These are phyloP conservation scores for Coprinopsis sp. DNA, from an alignment of 768 basidiomycete species.

Conservation along the genomic window DNA sequence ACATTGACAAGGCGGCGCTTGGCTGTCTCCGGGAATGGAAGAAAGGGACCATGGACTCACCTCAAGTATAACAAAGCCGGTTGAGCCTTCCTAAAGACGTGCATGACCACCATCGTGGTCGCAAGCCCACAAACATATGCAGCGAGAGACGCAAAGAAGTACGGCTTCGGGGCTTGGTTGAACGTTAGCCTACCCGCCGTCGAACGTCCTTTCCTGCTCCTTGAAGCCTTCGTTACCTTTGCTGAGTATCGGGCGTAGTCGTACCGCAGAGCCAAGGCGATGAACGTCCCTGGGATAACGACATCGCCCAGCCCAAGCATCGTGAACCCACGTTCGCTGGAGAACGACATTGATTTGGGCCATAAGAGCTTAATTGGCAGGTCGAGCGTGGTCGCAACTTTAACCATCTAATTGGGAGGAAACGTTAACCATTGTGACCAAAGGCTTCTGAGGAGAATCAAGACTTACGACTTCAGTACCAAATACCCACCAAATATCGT, in stretches of 20 bases:
- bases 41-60: no score
- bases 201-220: background rate
- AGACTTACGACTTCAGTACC: constrained; percentile 73
- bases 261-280: constrained; percentile 83
- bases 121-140: constrained; percentile 74
- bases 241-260: constrained; percentile 40
- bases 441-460: no score
- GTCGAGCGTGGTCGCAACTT: constrained; percentile 85
- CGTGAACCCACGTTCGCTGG: constrained; percentile 57
- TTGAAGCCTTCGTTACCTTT: background rate
- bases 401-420: constrained; percentile 76
- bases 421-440: no score
- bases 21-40: no score
- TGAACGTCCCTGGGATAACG: constrained; percentile 59
- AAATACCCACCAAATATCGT: constrained; percentile 96
- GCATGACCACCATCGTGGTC: constrained; percentile 84
- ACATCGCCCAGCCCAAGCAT: constrained; percentile 94
- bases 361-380: constrained; percentile 91
- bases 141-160: constrained; percentile 63
- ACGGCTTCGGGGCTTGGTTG: constrained; percentile 54
- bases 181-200: background rate
- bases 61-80: constrained; percentile 92
- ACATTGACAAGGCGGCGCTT: no score
- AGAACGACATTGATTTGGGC: constrained; percentile 61
- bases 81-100: constrained; percentile 69